Evolutionary conservation across 2,329 filamentous ascomycete species (phyloP).

Genomic region (Emmonsiellopsis sp.): DNA sequence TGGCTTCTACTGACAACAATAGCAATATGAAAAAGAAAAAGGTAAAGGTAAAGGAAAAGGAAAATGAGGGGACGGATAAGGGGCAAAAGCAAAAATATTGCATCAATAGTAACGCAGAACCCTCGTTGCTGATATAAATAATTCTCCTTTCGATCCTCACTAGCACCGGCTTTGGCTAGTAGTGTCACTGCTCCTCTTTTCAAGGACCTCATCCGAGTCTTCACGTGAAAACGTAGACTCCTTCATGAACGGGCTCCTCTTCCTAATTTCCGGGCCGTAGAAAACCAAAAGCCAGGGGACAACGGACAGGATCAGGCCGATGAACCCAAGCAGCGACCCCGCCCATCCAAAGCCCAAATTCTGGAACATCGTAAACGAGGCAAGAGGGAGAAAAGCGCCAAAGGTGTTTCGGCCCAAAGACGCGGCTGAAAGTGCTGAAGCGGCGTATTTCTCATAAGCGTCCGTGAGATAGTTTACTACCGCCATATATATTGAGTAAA

Average conservation of each 20-base stretch:
- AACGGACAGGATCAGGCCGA: constrained; percentile 29
- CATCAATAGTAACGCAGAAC: too few species aligned
- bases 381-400: constrained; percentile 40
- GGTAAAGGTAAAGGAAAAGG: too few species aligned
- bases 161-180: too few species aligned
- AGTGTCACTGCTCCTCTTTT: too few species aligned
- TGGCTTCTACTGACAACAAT: too few species aligned
- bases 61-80: too few species aligned
- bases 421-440: constrained; percentile 38
- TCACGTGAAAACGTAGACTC: not conserved
- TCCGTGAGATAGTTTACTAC: constrained; percentile 42
- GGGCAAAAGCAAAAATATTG: too few species aligned
- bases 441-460: constrained; percentile 41
- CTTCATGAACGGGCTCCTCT: constrained; percentile 17
- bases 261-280: constrained; percentile 34
- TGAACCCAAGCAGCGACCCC: constrained; percentile 34
- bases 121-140: too few species aligned
- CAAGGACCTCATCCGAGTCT: too few species aligned
- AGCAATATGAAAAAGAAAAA: too few species aligned
- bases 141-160: too few species aligned
- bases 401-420: constrained; percentile 37
- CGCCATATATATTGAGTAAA: constrained; percentile 38
- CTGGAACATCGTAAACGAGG: constrained; percentile 31
- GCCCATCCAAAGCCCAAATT: constrained; percentile 37
- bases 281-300: constrained; percentile 34